Evolutionary conservation across 2,329 filamentous ascomycete genomes (phyloP).

Genomic region (Xenosphaeropsis pyriputrescens): DNA sequence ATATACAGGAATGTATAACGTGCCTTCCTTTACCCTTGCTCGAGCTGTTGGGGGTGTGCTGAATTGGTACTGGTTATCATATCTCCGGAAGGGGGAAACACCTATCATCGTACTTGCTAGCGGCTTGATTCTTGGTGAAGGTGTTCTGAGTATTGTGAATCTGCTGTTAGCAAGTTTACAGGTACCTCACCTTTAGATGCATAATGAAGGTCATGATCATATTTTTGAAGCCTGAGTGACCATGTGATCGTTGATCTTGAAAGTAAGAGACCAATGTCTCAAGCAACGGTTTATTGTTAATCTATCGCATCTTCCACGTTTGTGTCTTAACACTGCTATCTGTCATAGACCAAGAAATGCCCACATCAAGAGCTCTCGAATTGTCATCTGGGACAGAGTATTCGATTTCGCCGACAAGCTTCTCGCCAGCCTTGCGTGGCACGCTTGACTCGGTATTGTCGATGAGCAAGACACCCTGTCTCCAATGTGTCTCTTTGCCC

Average conservation of each 20-base stretch:
- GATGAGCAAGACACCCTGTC: slow-evolving; percentile 63
- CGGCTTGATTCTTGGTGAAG: slow-evolving; percentile 85
- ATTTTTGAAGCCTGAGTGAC: no score
- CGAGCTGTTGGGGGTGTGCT: slow-evolving; percentile 66
- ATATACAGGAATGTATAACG: slow-evolving; percentile 78
- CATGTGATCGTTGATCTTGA: no score
- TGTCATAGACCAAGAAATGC: slow-evolving; percentile 37
- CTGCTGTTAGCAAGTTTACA: slow-evolving; percentile 62
- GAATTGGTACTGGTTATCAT: slow-evolving; percentile 63
- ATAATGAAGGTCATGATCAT: not conserved
- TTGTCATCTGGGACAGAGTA: slow-evolving; percentile 58
- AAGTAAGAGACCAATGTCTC: no score
- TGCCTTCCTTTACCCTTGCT: slow-evolving; percentile 87
- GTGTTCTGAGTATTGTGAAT: slow-evolving; percentile 84
- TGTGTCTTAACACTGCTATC: slow-evolving; percentile 13
- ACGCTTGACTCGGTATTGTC: slow-evolving; percentile 34
- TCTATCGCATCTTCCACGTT: slow-evolving; percentile 15
- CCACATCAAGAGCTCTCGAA: slow-evolving; percentile 52
- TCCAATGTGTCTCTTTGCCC: slow-evolving; percentile 76
- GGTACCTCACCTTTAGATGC: slow-evolving; percentile 50
- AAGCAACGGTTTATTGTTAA: no score
- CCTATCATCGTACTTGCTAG: slow-evolving; percentile 79
- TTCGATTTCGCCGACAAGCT: slow-evolving; percentile 50
- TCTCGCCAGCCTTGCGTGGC: slow-evolving; percentile 35
- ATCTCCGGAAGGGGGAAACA: slow-evolving; percentile 42